phyloP scores from a whole-genome alignment of 352 stramenopile species.

The Pythium periplocum region DNA sequence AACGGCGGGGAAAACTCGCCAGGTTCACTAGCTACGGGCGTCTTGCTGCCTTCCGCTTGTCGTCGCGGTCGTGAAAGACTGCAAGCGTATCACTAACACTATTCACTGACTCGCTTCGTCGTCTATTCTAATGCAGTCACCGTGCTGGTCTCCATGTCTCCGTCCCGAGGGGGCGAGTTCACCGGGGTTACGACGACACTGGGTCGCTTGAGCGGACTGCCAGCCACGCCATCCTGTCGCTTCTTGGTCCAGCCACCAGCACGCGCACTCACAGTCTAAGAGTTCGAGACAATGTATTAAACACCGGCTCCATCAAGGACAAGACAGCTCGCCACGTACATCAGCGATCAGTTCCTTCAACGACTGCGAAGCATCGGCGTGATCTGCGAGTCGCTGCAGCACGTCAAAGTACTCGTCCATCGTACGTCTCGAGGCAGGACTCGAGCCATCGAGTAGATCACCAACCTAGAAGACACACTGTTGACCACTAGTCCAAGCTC shows the following conservation, averaged over 20 bases:
- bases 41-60: too few relatives aligned
- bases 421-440: slow-evolving; percentile 68
- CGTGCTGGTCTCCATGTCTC: neutral
- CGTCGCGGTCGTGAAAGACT: too few relatives aligned
- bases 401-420: slow-evolving; percentile 85
- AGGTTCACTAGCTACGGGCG: too few relatives aligned
- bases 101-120: neutral
- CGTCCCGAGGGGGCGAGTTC: too few relatives aligned
- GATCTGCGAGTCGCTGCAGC: slow-evolving; percentile 44
- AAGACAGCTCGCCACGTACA: slow-evolving; percentile 19
- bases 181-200: too few relatives aligned
- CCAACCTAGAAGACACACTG: slow-evolving; percentile 38
- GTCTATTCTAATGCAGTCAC: neutral
- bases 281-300: neutral
- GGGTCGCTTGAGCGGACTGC: slow-evolving; percentile 6
- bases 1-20: too few relatives aligned
- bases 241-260: slow-evolving; percentile 56
- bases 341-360: slow-evolving; percentile 50
- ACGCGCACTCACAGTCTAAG: slow-evolving; percentile 37
- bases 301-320: neutral
- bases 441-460: slow-evolving; percentile 75
- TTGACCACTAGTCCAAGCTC: too few relatives aligned
- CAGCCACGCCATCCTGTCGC: slow-evolving; percentile 16
- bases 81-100: too few relatives aligned
- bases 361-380: slow-evolving; percentile 20